Evolutionary conservation across 768 basidiomycete species (phyloP).

Genomic region (Harrya chromipes): DNA sequence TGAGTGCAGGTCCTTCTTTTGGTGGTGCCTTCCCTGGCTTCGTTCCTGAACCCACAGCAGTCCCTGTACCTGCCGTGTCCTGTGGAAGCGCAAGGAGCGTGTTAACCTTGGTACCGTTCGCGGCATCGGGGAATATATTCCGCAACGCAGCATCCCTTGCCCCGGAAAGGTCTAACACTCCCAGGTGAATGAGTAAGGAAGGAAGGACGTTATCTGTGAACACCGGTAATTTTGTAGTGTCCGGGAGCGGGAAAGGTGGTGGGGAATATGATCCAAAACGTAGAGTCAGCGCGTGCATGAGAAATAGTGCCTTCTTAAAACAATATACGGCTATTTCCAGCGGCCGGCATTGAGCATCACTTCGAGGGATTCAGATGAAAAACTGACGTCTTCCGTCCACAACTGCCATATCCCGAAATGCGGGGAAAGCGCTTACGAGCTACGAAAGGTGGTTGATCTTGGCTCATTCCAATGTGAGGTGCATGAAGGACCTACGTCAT

Average conservation of each 20-base stretch:
- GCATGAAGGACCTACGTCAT: slow-evolving; percentile 46
- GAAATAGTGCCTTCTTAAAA: slow-evolving; percentile 87
- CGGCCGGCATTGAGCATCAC: not conserved
- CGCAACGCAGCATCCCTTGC: slow-evolving; percentile 40
- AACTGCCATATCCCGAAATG: slow-evolving; percentile 73
- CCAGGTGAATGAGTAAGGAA: slow-evolving; percentile 75
- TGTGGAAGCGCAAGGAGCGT: slow-evolving; percentile 38
- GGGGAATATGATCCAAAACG: slow-evolving; percentile 60
- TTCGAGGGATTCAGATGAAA: slow-evolving; percentile 6
- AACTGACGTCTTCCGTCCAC: slow-evolving; percentile 60
- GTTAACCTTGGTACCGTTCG: slow-evolving; percentile 36
- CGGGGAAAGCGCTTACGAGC: slow-evolving; percentile 76
- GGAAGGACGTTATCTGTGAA: slow-evolving; percentile 84
- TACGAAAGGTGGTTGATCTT: slow-evolving; percentile 29
- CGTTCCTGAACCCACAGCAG: slow-evolving; percentile 7
- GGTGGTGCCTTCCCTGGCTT: slow-evolving; percentile 23
- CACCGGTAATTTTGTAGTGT: slow-evolving; percentile 55
- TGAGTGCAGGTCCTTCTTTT: slow-evolving; percentile 54
- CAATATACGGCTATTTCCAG: slow-evolving; percentile 65
- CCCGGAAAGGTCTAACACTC: slow-evolving; percentile 64
- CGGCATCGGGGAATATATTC: slow-evolving; percentile 48
- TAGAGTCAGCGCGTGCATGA: slow-evolving; percentile 64
- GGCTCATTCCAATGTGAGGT: not conserved
- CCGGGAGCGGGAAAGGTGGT: slow-evolving; percentile 60
- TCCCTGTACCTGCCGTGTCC: slow-evolving; percentile 7